Conservation (phyloP, 2,329 filamentous ascomycete species). For the Trichothecium roseum region DNA sequence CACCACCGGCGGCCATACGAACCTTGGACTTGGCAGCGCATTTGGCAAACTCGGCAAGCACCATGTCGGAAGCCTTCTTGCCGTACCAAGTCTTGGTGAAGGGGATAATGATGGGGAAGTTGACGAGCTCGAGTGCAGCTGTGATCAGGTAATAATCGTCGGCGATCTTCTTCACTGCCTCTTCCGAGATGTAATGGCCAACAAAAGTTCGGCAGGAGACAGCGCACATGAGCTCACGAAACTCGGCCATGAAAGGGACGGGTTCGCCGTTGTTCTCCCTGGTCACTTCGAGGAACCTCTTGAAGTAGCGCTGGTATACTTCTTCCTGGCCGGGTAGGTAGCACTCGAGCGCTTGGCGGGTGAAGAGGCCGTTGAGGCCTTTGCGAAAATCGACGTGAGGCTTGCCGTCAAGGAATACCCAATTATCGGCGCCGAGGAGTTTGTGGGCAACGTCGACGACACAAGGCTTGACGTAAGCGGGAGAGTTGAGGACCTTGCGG, state of each 20-base stretch:
- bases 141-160: conserved; percentile 97
- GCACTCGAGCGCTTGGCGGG: conserved; percentile 71
- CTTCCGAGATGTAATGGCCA: conserved; percentile 86
- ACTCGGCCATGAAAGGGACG: conserved; percentile 78
- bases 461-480: conserved; percentile 83
- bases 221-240: conserved; percentile 91
- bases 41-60: conserved; percentile 78
- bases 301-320: conserved; percentile 81
- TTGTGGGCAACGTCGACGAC: conserved; percentile 93
- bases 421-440: conserved; percentile 83
- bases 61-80: conserved; percentile 90
- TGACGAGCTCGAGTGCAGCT: conserved; percentile 89
- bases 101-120: conserved; percentile 93
- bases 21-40: conserved; percentile 91
- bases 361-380: conserved; percentile 90
- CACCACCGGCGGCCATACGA: conserved; percentile 79
- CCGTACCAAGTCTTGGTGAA: conserved; percentile 96
- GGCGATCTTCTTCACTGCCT: conserved; percentile 84
- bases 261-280: conserved; percentile 62
- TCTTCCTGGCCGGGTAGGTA: conserved; percentile 92
- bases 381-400: conserved; percentile 95
- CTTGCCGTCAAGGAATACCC: conserved; percentile 95
- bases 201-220: conserved; percentile 96
- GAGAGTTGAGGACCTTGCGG: conserved; percentile 94
- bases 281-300: conserved; percentile 66